Percentiles rank a stretch among this genome's conserved stretches.
These are phyloP conservation scores for Besnoitia besnoiti DNA, from an alignment of 169 alveolate genomes.

Conservation along the genomic window DNA sequence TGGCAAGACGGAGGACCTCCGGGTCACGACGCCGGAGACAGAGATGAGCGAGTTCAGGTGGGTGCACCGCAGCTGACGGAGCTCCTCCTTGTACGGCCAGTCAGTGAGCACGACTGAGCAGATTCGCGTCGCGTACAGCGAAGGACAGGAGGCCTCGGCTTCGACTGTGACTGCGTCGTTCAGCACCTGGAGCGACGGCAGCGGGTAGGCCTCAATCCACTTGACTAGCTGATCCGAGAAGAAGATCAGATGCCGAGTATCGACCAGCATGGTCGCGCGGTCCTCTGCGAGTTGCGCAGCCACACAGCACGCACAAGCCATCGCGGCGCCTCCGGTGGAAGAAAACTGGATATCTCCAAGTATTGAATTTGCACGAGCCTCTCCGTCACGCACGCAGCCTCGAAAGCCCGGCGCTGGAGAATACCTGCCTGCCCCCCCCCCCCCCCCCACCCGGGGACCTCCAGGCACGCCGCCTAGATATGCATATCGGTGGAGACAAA, in stretches of 20 bases:
- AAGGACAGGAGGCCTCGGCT: conserved; percentile 33
- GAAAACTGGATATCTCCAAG: too few relatives aligned
- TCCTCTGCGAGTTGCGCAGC: background rate
- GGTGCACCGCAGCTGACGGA: conserved; percentile 21
- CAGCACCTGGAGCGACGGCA: conserved; percentile 52
- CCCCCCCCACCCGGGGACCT: too few relatives aligned
- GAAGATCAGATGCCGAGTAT: conserved; percentile 51
- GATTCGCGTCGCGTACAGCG: conserved; percentile 25
- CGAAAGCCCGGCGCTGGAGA: too few relatives aligned
- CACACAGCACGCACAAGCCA: background rate
- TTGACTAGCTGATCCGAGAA: conserved; percentile 46
- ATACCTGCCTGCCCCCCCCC: too few relatives aligned
- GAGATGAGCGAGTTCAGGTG: conserved; percentile 32
- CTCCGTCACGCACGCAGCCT: too few relatives aligned
- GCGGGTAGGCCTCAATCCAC: conserved; percentile 61
- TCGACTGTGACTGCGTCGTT: conserved; percentile 38
- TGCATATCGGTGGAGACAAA: background rate
- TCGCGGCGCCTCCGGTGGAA: background rate
- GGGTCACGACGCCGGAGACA: conserved; percentile 40
- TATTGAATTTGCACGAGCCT: too few relatives aligned
- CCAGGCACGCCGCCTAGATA: too few relatives aligned
- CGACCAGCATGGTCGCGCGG: conserved; percentile 14
- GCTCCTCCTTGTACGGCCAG: conserved; percentile 53
- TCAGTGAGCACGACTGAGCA: conserved; percentile 28
- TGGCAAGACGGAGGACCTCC: conserved; percentile 36